Base-by-base conservation (phyloP, 805 yeast species). In the Wickerhamiella galacta region DNA sequence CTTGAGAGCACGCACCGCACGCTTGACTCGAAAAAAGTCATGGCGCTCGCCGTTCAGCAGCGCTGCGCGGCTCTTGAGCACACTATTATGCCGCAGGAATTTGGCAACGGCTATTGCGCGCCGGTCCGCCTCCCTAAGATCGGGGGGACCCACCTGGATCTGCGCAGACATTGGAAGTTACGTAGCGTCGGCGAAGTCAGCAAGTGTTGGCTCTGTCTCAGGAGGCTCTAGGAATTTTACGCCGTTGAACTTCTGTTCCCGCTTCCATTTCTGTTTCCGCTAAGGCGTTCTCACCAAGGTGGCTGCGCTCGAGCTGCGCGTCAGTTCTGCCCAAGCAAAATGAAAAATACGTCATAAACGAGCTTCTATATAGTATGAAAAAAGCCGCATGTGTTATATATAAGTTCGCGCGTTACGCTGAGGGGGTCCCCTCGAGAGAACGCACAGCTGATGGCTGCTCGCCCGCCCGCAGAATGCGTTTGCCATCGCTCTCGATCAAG, bases 11-110 rank as follows among this genome's bases (percentile, higher is more conserved):
- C 96, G 63, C 10, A 70, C 58, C 27, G 81, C 76, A 47, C 98
- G 69, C 54, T 87, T 87, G 53, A 64, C 51, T 15, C 93, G 66
- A 66, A 87, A 90, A 54, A 90, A 83, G 38, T 81, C 93, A 22
- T 70, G 66, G 30, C 72, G 72, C 40, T 68, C 68, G 35, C 76
- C 73, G 45, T 75, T 74, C 34, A 75, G 60, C n/a, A 75, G 53
- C 10, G 95, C 95, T 39, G 69, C 68, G 46, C 98, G 71, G 54
- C 75, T 78, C 49, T 87, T 90, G 41, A 87, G 61, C n/a, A 58
- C 54, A 21, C 60, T 51, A 53, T 78, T 67, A 44, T 70, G 68
- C 39, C 87, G 72, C 40, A 85, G 60, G 40, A 63, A 77, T 33
- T 67, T 64, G 25, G 93, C 94, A 28, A 87, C 57, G 12, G 75